These are phyloP conservation scores for Nothophytophthora sp. DNA, from an alignment of 352 stramenopile species.

Conservation along the genomic window DNA sequence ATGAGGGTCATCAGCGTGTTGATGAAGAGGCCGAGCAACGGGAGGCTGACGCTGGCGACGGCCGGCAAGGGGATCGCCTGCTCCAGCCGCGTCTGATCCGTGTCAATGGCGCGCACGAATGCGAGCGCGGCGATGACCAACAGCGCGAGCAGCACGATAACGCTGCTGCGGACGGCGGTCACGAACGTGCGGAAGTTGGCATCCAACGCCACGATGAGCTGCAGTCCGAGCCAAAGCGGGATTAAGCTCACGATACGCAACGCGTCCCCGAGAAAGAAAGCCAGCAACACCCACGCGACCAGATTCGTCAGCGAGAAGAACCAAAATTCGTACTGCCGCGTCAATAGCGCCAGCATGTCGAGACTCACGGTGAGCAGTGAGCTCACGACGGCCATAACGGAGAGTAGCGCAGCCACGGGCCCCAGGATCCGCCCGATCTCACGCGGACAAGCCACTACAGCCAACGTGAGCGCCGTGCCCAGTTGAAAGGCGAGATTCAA, in stretches of 20 bases:
- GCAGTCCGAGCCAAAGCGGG: constrained; percentile 16
- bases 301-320: constrained; percentile 40
- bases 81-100: constrained; percentile 8
- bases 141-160: constrained; percentile 10
- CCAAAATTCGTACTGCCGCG: constrained; percentile 41
- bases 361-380: constrained; percentile 27
- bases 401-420: constrained; percentile 5
- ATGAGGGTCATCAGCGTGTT: constrained; percentile 41
- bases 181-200: constrained; percentile 39
- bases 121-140: constrained; percentile 17
- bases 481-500: constrained; percentile 9
- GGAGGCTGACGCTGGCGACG: constrained; percentile 21
- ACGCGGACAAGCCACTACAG: constrained; percentile 8
- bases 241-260: constrained; percentile 27
- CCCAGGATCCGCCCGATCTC: constrained; percentile 8
- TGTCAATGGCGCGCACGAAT: constrained; percentile 28
- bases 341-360: constrained; percentile 29
- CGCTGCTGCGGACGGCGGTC: constrained; percentile 21
- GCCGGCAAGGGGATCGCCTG: neutral
- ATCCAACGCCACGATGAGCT: constrained; percentile 30
- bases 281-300: constrained; percentile 21
- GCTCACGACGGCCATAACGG: constrained; percentile 13
- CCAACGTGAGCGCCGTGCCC: constrained; percentile 3
- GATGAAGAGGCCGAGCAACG: constrained; percentile 39
- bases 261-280: constrained; percentile 28